phyloP scores from a whole-genome alignment of 2,329 filamentous ascomycete species.

The Arthrobotrys pseudoclavata region DNA sequence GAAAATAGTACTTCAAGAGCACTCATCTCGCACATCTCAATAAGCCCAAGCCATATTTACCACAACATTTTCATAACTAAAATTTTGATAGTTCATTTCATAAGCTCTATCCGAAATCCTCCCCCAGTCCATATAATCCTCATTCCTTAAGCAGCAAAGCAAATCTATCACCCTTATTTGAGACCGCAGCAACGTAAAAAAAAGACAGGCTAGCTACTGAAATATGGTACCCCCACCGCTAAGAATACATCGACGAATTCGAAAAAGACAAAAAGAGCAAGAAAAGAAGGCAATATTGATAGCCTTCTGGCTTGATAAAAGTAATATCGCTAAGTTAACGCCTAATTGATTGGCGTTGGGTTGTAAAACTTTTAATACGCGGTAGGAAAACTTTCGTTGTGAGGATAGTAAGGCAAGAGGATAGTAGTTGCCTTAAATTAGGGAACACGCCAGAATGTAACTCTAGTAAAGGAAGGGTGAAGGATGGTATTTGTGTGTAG shows the following conservation, averaged over 20 bases:
- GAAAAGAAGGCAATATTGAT: neutral
- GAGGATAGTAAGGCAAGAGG: neutral
- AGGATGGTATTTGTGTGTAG: too few species aligned
- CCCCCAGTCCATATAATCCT: neutral
- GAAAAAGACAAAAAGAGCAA: neutral
- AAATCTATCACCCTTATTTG: neutral
- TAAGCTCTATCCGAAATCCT: neutral
- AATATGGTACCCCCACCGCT: neutral
- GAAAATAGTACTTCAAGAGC: too few species aligned
- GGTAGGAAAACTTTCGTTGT: neutral
- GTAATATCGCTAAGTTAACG: neutral
- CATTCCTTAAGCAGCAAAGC: neutral
- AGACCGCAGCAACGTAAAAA: constrained; percentile 10
- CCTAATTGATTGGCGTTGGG: neutral
- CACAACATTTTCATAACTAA: too few species aligned
- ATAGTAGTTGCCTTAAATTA: neutral
- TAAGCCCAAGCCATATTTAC: too few species aligned
- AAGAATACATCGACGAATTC: neutral
- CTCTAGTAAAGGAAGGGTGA: neutral
- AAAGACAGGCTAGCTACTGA: constrained; percentile 8
- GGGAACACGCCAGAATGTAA: neutral
- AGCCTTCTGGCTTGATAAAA: neutral
- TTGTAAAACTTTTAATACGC: neutral
- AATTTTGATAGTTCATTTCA: neutral
- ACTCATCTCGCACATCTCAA: too few species aligned